Percentiles rank a stretch among this genome's conserved stretches.
Evolutionary conservation across 805 yeast species (phyloP).

Genomic region (Hyphopichia homilentoma): DNA sequence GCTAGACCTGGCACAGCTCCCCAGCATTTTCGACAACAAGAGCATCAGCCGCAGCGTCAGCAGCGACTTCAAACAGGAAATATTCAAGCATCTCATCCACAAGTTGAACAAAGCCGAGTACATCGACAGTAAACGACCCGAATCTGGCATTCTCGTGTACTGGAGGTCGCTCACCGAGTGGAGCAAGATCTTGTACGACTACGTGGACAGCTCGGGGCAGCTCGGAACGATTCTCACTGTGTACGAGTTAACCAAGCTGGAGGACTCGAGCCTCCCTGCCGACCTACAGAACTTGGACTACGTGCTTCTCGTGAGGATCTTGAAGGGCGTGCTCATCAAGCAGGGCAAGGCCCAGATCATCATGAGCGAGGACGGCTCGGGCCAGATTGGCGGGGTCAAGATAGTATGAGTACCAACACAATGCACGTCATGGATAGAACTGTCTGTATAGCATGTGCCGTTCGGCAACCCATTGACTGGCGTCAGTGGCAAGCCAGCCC

Average conservation of each 20-base stretch:
- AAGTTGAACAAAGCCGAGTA: slow-evolving; percentile 54
- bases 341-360: slow-evolving; percentile 72
- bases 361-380: slow-evolving; percentile 56
- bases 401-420: slow-evolving; percentile 49
- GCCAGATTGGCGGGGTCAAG: slow-evolving; percentile 73
- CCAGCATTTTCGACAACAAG: slow-evolving; percentile 48
- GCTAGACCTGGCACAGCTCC: slow-evolving; percentile 15
- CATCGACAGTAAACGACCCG: slow-evolving; percentile 48
- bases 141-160: slow-evolving; percentile 60
- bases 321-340: slow-evolving; percentile 53
- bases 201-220: slow-evolving; percentile 70
- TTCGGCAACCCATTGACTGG: too few relatives aligned
- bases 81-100: slow-evolving; percentile 55
- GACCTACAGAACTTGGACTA: slow-evolving; percentile 64
- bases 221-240: slow-evolving; percentile 72
- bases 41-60: slow-evolving; percentile 51
- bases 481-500: too few relatives aligned
- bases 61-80: slow-evolving; percentile 50
- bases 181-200: slow-evolving; percentile 31
- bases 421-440: too few relatives aligned
- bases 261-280: slow-evolving; percentile 50
- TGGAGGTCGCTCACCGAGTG: slow-evolving; percentile 55
- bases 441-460: too few relatives aligned
- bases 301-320: slow-evolving; percentile 47
- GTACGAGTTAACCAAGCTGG: slow-evolving; percentile 70